Evolutionary conservation across 148 eudicot genomes (phyloP), one percentile per base, ranked within the genome.

Genomic region (Chenopodium quinoa): DNA sequence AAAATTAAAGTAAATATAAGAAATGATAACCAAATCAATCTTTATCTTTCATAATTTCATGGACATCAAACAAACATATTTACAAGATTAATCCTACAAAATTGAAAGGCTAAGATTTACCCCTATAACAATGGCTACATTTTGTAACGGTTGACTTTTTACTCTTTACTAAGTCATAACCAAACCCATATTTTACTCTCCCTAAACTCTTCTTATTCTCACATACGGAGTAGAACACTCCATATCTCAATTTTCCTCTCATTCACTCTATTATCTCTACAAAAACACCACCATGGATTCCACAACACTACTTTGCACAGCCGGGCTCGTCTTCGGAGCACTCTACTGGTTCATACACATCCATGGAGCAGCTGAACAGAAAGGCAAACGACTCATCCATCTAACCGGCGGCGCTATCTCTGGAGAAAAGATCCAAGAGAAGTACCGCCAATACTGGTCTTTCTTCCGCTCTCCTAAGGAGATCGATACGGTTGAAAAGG

Each of bases 391-490:
- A 2, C 85, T 86, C 67, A 83, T 83, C 19, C 83, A 89, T 40
- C 85, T 89, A 32, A 76, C 85, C 80, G 88, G 88, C 72, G 91
- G 89, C 13, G 87, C 91, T 23, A 89, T 89, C 68, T 74, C 91
- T 71, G 63, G 71, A 60, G 87, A 87, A n/a, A 87, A 87, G 56
- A 75, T 89, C 70, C 85, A 87, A n/a, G 88, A 85, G 83, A 87
- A 85, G 48, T 89, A 87, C 88, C 68, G 81, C 1, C 84, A 89
- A 40, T 89, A 87, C 88, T 87, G 86, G 89, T 81, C 85, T 62
- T 89, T 89, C 69, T 87, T 89, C 79, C 88, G 88, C 75, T 88
- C 88, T 4, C 91, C 91, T 0, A 89, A 87, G 2, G 89, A 89
- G 81, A 87, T 89, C 88, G 87, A 85, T 14, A 86, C 77, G 20